Evolutionary conservation across 2,329 filamentous ascomycete genomes (phyloP).

Genomic region (Akanthomyces uredinophilus): DNA sequence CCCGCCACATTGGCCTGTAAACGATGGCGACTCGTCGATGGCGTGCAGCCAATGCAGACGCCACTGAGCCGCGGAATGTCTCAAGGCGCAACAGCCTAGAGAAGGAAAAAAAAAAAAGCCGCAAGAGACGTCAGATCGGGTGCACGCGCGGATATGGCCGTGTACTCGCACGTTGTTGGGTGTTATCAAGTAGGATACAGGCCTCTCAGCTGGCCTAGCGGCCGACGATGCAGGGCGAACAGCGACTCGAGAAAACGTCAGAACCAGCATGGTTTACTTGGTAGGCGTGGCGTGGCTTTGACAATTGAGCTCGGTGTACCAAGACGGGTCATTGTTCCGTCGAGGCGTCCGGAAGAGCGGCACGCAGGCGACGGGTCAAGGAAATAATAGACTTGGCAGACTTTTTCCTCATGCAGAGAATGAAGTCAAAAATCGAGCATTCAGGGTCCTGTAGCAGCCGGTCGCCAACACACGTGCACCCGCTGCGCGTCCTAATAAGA

Average conservation of each 20-base stretch:
- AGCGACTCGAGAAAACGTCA: too few species aligned
- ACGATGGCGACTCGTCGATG: neutral
- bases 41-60: neutral
- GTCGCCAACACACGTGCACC: neutral
- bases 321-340: neutral
- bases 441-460: neutral
- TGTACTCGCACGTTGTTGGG: neutral
- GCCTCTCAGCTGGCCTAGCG: neutral
- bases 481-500: neutral
- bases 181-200: neutral
- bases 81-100: neutral
- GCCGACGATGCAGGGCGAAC: neutral
- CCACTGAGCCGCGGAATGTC: neutral
- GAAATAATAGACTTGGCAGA: constrained; percentile 3
- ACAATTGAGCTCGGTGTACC: neutral
- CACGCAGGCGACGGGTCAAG: neutral
- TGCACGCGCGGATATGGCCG: neutral
- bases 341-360: constrained; percentile 8
- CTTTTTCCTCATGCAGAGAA: neutral
- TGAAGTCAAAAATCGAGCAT: neutral
- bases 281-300: neutral
- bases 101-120: neutral
- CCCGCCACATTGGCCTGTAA: neutral
- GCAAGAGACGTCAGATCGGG: neutral
- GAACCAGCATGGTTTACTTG: too few species aligned